Base-by-base conservation (phyloP, 208 protist species). In the Leishmania braziliensis region DNA sequence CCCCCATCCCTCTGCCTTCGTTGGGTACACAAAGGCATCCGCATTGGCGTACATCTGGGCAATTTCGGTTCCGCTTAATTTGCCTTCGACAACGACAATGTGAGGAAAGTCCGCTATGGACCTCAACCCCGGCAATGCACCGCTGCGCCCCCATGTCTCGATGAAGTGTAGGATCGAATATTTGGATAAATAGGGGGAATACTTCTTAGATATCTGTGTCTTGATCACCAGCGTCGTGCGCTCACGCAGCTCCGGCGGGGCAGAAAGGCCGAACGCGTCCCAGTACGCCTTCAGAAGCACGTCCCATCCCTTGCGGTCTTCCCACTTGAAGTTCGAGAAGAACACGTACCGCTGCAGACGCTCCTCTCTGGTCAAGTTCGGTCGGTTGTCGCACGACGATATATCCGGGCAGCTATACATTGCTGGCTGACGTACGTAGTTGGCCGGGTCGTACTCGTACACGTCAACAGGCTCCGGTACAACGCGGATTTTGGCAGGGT, bases 11-110 rank as follows among this genome's bases (percentile, higher is more conserved):
- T 94, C 97, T n/a, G 60, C 60, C 60, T 65, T 65, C n/a, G 60
- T 39, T 8, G 97, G 93, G 6, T 98, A 77, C 26, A 99, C 93
- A 79, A 98, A 97, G n/a, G 87, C 88, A 82, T 98, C 88, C 10
- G 77, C 86, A 26, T 83, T 81, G 9, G 73, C 74, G 84, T 98
- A 98, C 77, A 98, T 78, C 43, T 76, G 48, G 18, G 87, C 86
- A 80, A 98, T 71, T 39, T 82, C 46, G 0, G 16, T 23, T 16
- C 23, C 53, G 12, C 46, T 54, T 29, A 85, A 9, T 3, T 68
- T n/a, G 16, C 86, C 78, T 39, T 60, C 70, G 20, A 88, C 74
- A 43, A 95, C 75, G 0, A 91, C 82, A 16, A 92, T 18, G 80
- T 87, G 85, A 8, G 91, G 91, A 16, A 89, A 81, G 51, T 87